Conservation (phyloP, 2,329 filamentous ascomycete species). For the Hypocrella siamensis region DNA sequence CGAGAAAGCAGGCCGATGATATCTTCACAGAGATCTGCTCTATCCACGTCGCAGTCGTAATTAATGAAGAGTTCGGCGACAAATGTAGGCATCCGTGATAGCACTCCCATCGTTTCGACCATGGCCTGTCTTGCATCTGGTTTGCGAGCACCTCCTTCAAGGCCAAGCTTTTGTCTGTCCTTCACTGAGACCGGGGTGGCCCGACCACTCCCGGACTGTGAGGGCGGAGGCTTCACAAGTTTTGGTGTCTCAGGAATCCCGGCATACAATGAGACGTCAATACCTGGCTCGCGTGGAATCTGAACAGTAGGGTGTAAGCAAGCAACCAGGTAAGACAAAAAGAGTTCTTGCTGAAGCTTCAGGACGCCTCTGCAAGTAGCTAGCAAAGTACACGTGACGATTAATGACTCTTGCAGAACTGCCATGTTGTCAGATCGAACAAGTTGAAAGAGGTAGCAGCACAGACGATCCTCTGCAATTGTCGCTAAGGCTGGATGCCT, state of each 20-base stretch:
- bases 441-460: constrained; percentile 88
- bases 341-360: constrained; percentile 93
- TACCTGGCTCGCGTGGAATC: constrained; percentile 78
- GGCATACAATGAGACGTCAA: constrained; percentile 81
- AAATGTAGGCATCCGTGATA: constrained; percentile 85
- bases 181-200: constrained; percentile 83
- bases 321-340: constrained; percentile 82
- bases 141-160: constrained; percentile 83
- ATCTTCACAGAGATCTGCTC: constrained; percentile 85
- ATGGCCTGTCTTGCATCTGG: constrained; percentile 95
- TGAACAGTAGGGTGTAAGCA: constrained; percentile 90
- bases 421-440: constrained; percentile 94
- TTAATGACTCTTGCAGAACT: constrained; percentile 80
- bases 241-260: constrained; percentile 87
- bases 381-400: constrained; percentile 79
- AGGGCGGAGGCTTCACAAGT: constrained; percentile 60
- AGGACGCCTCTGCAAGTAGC: constrained; percentile 81
- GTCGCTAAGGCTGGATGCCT: constrained; percentile 77
- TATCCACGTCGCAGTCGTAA: constrained; percentile 90
- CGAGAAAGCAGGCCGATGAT: constrained; percentile 84
- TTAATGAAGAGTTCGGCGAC: constrained; percentile 95
- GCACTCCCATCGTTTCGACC: constrained; percentile 88
- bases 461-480: constrained; percentile 84
- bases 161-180: constrained; percentile 78
- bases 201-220: constrained; percentile 62